Percentiles rank a stretch among this genome's conserved stretches.
These are phyloP conservation scores for Globisporangium acanthophoron DNA, from an alignment of 352 stramenopile genomes.

Conservation along the genomic window DNA sequence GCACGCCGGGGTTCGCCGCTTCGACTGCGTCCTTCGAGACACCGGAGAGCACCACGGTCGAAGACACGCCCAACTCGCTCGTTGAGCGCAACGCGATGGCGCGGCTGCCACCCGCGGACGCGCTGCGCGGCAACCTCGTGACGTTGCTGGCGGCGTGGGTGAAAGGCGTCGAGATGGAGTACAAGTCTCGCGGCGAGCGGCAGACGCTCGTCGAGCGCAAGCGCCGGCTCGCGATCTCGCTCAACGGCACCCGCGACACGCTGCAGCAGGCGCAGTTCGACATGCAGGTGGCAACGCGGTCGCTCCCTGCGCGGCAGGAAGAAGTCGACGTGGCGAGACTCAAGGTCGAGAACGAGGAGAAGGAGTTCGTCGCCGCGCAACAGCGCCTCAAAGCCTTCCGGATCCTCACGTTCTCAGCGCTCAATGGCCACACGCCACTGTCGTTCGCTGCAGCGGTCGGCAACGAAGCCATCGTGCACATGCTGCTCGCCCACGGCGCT, in stretches of 20 bases:
- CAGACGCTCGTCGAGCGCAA: slow-evolving; percentile 53
- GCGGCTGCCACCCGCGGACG: slow-evolving; percentile 27
- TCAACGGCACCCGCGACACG: slow-evolving; percentile 25
- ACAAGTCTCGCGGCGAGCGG: slow-evolving; percentile 51
- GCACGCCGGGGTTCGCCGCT: slow-evolving; percentile 33
- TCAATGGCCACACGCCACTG: slow-evolving; percentile 69
- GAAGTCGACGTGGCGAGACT: slow-evolving; percentile 39
- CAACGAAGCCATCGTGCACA: slow-evolving; percentile 72
- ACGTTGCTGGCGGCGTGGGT: slow-evolving; percentile 60
- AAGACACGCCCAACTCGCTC: slow-evolving; percentile 5
- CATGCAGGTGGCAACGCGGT: slow-evolving; percentile 56
- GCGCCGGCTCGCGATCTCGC: slow-evolving; percentile 33
- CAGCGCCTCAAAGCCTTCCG: slow-evolving; percentile 46
- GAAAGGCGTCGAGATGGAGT: slow-evolving; percentile 69
- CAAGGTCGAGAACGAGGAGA: slow-evolving; percentile 21
- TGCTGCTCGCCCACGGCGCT: slow-evolving; percentile 58
- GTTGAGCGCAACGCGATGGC: slow-evolving; percentile 10
- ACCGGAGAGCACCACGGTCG: not conserved
- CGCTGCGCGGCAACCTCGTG: slow-evolving; percentile 40
- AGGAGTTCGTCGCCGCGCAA: slow-evolving; percentile 33
- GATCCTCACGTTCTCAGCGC: slow-evolving; percentile 41
- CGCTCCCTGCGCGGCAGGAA: slow-evolving; percentile 55
- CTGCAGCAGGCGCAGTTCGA: slow-evolving; percentile 44
- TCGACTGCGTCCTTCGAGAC: slow-evolving; percentile 23
- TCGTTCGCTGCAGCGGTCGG: slow-evolving; percentile 60